Base-by-base conservation (phyloP, 2,329 filamentous ascomycete genomes). In the Fusarium pseudocircinatum region DNA sequence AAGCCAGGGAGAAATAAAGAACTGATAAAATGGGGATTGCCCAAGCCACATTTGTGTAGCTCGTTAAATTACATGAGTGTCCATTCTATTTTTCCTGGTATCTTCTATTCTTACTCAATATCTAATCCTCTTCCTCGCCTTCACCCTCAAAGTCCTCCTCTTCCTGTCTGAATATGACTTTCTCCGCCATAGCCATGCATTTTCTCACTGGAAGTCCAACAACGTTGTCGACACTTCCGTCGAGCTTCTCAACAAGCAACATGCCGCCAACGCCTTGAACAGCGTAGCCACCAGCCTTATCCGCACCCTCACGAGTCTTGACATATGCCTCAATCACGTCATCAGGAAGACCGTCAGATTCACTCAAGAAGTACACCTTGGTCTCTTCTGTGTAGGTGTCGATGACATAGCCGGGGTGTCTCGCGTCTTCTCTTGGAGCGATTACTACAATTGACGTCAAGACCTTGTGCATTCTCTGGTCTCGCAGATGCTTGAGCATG, bases 221-320 rank as follows among this genome's bases (percentile, higher is more conserved):
- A 3, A 98, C 96, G 82, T 98, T 98, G 85, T 99, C 96, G 78
- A 94, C 94, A 61, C 90, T 91, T 16, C 96, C 96, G 73, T 97
- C 94, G 73, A 99, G 93, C 82, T 88, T 92, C 81, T 98, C 95
- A 18, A 99, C 91, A 64, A 99, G 83, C 67, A 99, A 86, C 80
- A 98, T 91, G 14, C 93, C 92, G 4, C 94, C 96, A 16, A 96
- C 86, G 0, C 96, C 96, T 83, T 99, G 96, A 60, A 99, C 89
- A 3, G 94, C 96, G 82, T 99, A 99, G 0, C 96, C 96, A 5
- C 96, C 96, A 0, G 96, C 96, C 86, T 98, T 99, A 82, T 98
- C 96, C 16, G 91, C 95, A 4, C 96, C 96, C 85, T 99, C 96
- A 62, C 96, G 88, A 28, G 96, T 98, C 79, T 87, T 88, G 65